Evolutionary conservation across 306 rosid genomes (phyloP).

Genomic region (Sphenostylis stenocarpa): DNA sequence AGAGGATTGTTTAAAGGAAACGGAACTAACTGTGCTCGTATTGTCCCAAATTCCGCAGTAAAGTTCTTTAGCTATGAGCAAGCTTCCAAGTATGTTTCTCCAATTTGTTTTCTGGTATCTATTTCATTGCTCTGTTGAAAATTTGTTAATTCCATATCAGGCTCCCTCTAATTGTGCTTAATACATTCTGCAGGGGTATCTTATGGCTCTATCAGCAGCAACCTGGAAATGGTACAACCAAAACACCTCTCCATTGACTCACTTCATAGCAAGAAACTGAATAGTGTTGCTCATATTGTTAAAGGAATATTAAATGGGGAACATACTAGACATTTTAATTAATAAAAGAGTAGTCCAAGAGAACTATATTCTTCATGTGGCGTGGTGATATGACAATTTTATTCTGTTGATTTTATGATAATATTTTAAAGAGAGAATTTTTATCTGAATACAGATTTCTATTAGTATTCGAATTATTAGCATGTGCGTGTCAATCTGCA

Average conservation of each 20-base stretch:
- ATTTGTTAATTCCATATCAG: not conserved
- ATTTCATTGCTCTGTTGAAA: not conserved
- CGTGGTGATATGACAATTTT: not conserved
- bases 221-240: slow-evolving; percentile 57
- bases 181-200: slow-evolving; percentile 52
- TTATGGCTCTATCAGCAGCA: slow-evolving; percentile 54
- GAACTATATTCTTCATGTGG: not conserved
- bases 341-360: not conserved
- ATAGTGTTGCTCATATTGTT: not conserved
- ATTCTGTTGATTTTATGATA: not conserved
- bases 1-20: slow-evolving; percentile 72
- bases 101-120: not conserved
- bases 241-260: slow-evolving; percentile 11
- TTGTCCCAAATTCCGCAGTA: slow-evolving; percentile 72
- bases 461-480: not conserved
- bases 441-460: not conserved
- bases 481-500: not conserved
- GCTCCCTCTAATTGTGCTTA: not conserved
- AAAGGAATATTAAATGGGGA: not conserved
- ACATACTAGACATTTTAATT: not conserved
- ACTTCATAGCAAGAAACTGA: too few species aligned
- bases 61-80: slow-evolving; percentile 74
- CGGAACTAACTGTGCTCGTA: slow-evolving; percentile 78
- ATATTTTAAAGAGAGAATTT: not conserved
- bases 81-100: slow-evolving; percentile 56